Evolutionary conservation across 2,329 filamentous ascomycete genomes (phyloP), one percentile per base, ranked within the genome.

Genomic region (Moelleriella libera): DNA sequence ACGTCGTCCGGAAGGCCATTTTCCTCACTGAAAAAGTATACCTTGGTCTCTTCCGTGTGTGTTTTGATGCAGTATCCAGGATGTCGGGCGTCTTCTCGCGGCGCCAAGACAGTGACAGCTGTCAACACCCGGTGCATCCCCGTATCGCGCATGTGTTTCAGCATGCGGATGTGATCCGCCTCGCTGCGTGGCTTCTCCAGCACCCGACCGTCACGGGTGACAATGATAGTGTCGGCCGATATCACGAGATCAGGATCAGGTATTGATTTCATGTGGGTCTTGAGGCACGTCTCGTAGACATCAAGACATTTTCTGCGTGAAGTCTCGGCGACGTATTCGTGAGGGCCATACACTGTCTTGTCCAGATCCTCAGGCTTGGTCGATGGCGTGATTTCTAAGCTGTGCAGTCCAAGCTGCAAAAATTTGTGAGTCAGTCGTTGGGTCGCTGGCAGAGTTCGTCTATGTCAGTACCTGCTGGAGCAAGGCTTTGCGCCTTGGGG

Each of bases 241-340:
- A 97, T 82, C 49, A 97, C 87, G 12, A 97, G 72, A 6, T 80
- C 83, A 0, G 88, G 88, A 55, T 96, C 92, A 10, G 65, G 66
- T 41, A 68, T 66, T 5, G 71, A 66, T 42, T 63, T 62, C 12
- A 68, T 56, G 44, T 72, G 59, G n/a, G 59, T 63, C 48, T 66
- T 61, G 12, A 79, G 55, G 4, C 66, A 68, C 4, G 61, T 57
- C 47, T 68, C 58, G 63, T 80, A 80, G 8, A 97, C 85, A 43
- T 84, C 76, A 42, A 88, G 74, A 45, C 83, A 85, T 66, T 98
- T 98, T 56, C 83, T 78, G 28, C 79, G 78, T 4, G 90, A 90
- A 2, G 92, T 98, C 49, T 82, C 80, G 11, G 89, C 74, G 21
- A 96, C 92, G 68, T 98, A 98, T 68, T 94, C 88, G 63, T 86